Evolutionary conservation across 1,139 yeast species (phyloP), one percentile per base, ranked within the genome.

Genomic region (Saccharomycopsis crataegensis): DNA sequence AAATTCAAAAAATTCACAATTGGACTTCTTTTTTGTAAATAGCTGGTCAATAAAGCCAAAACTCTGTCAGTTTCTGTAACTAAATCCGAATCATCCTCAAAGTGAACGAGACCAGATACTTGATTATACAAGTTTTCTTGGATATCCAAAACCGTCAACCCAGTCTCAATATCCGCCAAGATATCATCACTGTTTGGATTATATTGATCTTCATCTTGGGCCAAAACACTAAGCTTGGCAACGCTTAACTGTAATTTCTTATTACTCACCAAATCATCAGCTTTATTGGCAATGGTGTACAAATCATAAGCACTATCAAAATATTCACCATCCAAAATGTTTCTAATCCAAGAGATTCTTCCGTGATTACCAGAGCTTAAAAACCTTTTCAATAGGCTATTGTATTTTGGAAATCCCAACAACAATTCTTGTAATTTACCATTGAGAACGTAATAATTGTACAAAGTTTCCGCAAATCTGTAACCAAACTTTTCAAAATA

Each of bases 331-430:
- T 76, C 79, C 42, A 78, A 64, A 17, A 88, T 66, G 55, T 84
- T 78, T 56, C 80, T 76, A 42, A 89, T 83, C 97, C 97, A 90
- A 0, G 90, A 76, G 48, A 88, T 76, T 46, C 75, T 70, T 3
- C 80, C 78, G 51, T 82, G 78, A 51, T 72, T 70, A 1, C 45
- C 46, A 11, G 51, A 48, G 41, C 74, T 72, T 57, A 89, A 77
- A 62, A 81, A 90, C 58, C 68, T 67, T 37, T 76, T 71, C 54
- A 88, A 68, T 60, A 70, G 78, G 3, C 68, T 66, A 43, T 76
- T 71, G 60, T 80, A 79, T 44, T 77, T 74, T 11, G 81, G 78
- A 64, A 84, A 85, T 40, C 77, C 80, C 16, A 76, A 70, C 49
- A 89, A 70, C 45, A 89, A 64, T 3, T 76, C 66, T 59, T 79